Evolutionary conservation across 2,329 filamentous ascomycete species (phyloP).

Genomic region (Scytalidium sp.): DNA sequence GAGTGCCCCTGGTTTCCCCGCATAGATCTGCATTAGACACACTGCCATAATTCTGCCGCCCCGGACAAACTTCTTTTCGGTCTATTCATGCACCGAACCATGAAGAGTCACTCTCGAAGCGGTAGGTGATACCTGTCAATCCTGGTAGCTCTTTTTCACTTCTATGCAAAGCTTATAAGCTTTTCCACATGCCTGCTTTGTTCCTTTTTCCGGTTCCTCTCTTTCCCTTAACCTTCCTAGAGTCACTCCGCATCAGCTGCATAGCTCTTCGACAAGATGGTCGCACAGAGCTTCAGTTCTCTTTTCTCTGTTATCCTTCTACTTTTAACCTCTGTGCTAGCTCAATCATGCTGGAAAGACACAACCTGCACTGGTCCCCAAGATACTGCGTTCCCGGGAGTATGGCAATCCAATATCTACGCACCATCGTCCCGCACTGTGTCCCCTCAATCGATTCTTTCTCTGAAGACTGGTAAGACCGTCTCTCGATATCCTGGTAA

Average conservation of each 20-base stretch:
- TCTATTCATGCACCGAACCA: not conserved
- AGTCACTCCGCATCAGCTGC: not conserved
- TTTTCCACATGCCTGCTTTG: not conserved
- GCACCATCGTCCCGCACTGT: constrained; percentile 50
- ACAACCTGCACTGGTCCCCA: constrained; percentile 49
- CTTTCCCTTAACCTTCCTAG: not conserved
- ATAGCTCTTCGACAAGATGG: not conserved
- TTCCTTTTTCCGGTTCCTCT: not conserved
- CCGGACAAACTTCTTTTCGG: not conserved
- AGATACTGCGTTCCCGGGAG: constrained; percentile 49
- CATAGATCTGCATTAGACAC: not conserved
- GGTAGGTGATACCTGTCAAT: not conserved
- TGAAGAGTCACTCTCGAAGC: not conserved
- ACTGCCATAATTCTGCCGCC: not conserved
- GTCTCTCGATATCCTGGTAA: constrained; percentile 20
- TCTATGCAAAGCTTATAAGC: not conserved
- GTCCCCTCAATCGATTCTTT: constrained; percentile 40
- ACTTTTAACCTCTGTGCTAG: not conserved
- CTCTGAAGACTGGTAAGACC: constrained; percentile 27
- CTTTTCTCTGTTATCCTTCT: not conserved
- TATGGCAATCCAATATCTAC: constrained; percentile 57
- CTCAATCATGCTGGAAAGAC: constrained; percentile 48
- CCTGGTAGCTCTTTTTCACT: not conserved
- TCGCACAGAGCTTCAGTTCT: not conserved
- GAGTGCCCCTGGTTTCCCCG: not conserved